Evolutionary conservation across 2,329 filamentous ascomycete genomes (phyloP), one percentile per base, ranked within the genome.

Genomic region (Fusarium mangiferae): DNA sequence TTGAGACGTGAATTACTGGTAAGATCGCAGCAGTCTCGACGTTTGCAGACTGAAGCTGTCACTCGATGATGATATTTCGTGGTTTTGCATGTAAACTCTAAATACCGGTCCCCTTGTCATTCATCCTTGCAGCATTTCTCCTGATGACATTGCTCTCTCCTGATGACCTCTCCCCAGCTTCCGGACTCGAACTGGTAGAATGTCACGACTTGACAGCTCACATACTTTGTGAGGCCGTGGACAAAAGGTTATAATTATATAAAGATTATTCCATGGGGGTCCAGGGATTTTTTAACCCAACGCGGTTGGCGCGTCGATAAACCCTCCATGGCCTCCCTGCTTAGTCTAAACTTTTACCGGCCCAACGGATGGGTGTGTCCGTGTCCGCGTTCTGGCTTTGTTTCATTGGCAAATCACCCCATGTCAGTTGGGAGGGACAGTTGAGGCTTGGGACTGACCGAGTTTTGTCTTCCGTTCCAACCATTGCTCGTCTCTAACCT

Each of bases 81-180:
- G 51, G 51, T 28, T 24, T 56, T 41, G 41, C 28, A 41, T 24
- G 14, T 10, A 58, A 65, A 70, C 66, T 70, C 59, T 70, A 66
- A 70, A 65, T 14, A 57, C 24, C 33, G 66, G 65, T 33, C 7
- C 64, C 56, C 26, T 33, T 36, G 35, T 36, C 17, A 10, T 22
- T 22, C 54, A 51, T 28, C 45, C 48, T 26, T 63, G 57, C n/a
- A 45, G n/a, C 35, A 24, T 36, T 35, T 46, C 24, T 48, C 38
- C 22, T n/a, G 41, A 28, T 55, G 63, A 54, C 55, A 68, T 61
- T 49, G 33, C n/a, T 28, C n/a, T 36, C 26, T 52, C 36, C 20
- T 18, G 36, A 20, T 55, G 64, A 44, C 49, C 54, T 55, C 14
- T 44, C 41, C n/a, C 6, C 42, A 56, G 48, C 36, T 59, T n/a